A percentile compares a stretch with the other conserved stretches of the same genome.
These are phyloP conservation scores for Fusarium fujikuroi DNA, from an alignment of 2,329 filamentous ascomycete species.

Conservation along the genomic window DNA sequence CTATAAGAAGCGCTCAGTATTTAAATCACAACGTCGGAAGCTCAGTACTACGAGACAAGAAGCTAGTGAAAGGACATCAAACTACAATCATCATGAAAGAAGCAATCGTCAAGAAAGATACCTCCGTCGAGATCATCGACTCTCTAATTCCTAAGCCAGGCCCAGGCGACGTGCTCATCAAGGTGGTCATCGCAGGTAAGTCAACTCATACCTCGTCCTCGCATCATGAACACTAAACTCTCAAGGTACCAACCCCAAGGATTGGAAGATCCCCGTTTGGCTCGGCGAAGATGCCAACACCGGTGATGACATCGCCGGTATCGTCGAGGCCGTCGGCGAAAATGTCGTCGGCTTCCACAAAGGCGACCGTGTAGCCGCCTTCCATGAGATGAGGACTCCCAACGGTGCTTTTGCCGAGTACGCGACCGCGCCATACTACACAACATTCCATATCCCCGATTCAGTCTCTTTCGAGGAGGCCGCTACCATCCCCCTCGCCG, in stretches of 20 bases:
- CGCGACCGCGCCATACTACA: constrained; percentile 64
- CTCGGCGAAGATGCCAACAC: constrained; percentile 4
- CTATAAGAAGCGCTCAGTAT: background rate
- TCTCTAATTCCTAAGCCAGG: constrained; percentile 12
- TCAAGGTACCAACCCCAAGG: constrained; percentile 43
- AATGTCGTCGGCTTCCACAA: constrained; percentile 32
- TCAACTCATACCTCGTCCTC: fast-evolving
- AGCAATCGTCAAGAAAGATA: constrained; percentile 17
- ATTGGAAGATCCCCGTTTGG: constrained; percentile 39
- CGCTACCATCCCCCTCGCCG: constrained; percentile 14
- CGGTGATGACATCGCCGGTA: constrained; percentile 44
- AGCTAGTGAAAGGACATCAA: background rate
- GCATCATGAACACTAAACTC: fast-evolving
- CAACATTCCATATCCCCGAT: constrained; percentile 65
- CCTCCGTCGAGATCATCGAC: constrained; percentile 5
- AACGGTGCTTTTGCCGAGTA: constrained; percentile 71
- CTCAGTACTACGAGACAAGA: fast-evolving
- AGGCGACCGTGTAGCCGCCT: constrained; percentile 60
- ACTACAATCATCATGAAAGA: constrained; percentile 13
- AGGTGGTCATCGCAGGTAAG: constrained; percentile 9
- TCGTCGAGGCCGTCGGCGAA: constrained; percentile 31
- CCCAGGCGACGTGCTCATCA: constrained; percentile 6
- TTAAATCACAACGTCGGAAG: fast-evolving
- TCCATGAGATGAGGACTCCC: constrained; percentile 61
- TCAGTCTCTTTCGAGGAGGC: constrained; percentile 3